A percentile compares a stretch with the other conserved stretches of the same genome.
Conservation (phyloP, 768 basidiomycete species). For the Suillus brevipes region DNA sequence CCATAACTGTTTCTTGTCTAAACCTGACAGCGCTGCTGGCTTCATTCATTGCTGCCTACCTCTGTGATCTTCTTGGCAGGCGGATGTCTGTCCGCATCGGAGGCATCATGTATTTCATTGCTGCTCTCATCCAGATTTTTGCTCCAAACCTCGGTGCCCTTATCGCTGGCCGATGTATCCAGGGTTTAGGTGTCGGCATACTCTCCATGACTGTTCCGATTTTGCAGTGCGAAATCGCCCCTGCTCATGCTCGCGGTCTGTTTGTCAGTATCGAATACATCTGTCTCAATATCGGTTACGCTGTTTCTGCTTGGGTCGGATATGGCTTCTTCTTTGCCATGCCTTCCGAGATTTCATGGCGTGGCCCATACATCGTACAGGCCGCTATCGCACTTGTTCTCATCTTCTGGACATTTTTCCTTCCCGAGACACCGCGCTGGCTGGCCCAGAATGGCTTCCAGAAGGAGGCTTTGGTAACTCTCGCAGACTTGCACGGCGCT, state of each 20-base stretch:
- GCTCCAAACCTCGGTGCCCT: constrained; percentile 43
- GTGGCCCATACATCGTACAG: constrained; percentile 56
- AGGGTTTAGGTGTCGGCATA: constrained; percentile 50
- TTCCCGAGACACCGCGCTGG: constrained; percentile 57
- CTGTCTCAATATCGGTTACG: constrained; percentile 52
- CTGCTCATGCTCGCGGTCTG: constrained; percentile 48
- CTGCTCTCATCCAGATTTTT: constrained; percentile 51
- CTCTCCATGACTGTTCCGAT: constrained; percentile 53
- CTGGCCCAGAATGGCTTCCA: constrained; percentile 53
- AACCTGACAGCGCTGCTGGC: constrained; percentile 52
- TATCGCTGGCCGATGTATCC: constrained; percentile 45
- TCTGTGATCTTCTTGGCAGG: constrained; percentile 51
- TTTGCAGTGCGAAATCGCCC: constrained; percentile 50
- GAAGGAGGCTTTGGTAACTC: constrained; percentile 47
- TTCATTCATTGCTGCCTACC: constrained; percentile 46
- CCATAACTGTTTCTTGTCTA: constrained; percentile 49
- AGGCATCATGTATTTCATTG: constrained; percentile 48
- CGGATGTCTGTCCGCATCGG: constrained; percentile 52
- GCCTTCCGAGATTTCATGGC: constrained; percentile 52
- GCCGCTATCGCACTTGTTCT: constrained; percentile 49
- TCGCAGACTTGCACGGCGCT: constrained; percentile 57
- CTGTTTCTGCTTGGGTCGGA: constrained; percentile 49
- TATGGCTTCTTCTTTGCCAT: constrained; percentile 49
- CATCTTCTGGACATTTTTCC: constrained; percentile 45
- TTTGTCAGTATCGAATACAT: constrained; percentile 56